phyloP scores from a whole-genome alignment of 2,329 filamentous ascomycete species.

The Malbranchea zuffiana region DNA sequence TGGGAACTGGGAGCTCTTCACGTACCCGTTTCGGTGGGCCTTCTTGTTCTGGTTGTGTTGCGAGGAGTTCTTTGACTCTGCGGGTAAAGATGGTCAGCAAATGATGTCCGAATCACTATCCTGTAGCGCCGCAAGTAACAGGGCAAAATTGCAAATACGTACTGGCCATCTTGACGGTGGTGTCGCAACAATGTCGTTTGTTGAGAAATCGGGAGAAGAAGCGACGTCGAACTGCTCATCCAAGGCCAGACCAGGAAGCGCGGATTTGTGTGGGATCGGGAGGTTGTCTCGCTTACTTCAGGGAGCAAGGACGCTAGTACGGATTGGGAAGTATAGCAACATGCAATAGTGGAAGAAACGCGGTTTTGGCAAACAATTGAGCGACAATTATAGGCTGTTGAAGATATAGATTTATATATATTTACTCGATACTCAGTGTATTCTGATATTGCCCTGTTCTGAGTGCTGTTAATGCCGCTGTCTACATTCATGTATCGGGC shows the following conservation, averaged over 20 bases:
- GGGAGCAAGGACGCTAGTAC: constrained; percentile 8
- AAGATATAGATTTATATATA: no score
- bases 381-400: no score
- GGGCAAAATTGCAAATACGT: constrained; percentile 20
- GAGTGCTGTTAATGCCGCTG: no score
- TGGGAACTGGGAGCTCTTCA: constrained; percentile 19
- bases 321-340: constrained; percentile 7
- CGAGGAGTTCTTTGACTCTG: constrained; percentile 99
- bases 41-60: constrained; percentile 98
- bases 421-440: no score
- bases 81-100: constrained; percentile 13
- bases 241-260: constrained; percentile 5
- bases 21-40: constrained; percentile 98
- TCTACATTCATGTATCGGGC: no score
- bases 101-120: not conserved
- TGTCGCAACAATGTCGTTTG: constrained; percentile 28
- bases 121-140: not conserved
- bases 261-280: constrained; percentile 13
- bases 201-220: constrained; percentile 21
- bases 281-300: constrained; percentile 15
- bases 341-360: not conserved
- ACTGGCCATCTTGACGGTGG: constrained; percentile 39
- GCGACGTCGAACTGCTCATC: constrained; percentile 10
- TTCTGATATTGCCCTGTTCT: no score
- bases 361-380: no score